Evolutionary conservation across 495 filamentous ascomycete genomes (phyloP), one percentile per base, ranked within the genome.

Genomic region (Xeromyces bisporus): DNA sequence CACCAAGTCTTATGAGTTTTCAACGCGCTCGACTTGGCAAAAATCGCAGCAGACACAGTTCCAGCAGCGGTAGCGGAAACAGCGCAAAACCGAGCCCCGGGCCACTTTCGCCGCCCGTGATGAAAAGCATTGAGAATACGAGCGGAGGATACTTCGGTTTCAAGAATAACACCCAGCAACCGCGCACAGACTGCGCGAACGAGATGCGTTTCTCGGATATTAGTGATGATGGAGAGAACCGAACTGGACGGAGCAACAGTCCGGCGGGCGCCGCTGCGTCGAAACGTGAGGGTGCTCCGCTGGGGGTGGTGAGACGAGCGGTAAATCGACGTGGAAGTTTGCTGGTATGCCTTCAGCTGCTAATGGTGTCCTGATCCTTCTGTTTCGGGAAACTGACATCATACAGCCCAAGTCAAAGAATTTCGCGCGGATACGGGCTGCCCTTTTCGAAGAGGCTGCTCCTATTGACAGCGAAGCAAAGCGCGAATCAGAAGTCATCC

Each of bases 401-500:
- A n/a, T 20, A 7, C 35, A 79, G 78, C 89, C 89, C 10, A 99
- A 99, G 59, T 82, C 86, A 0, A 93, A 93, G 57, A 80, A 71
- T 0, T 96, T 96, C 52, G 83, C 86, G 2, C 77, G 89, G 2
- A 91, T 99, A 42, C 72, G 78, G 29, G 91, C 89, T 7, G 82
- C 81, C 5, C 67, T 99, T 1, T 61, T 75, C 29, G 89, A 96
- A 53, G 89, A 99, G 55, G 69, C 67, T 23, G 69, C 83, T 0
- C 89, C 89, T 0, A 51, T 92, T 16, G 91, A 96, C 38, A 75
- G 74, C 25, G 89, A 99, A 50, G 69, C 85, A 37, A 76, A 79
- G 34, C 77, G 83, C 23, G 89, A 99, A 60, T 83, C 87, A 8
- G 85, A 96, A 55, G 85, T 94, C 1, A 78, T 96, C 33, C 77